These are phyloP conservation scores for Ceriops zippeliana DNA, from an alignment of 345 rosid species.

Conservation along the genomic window DNA sequence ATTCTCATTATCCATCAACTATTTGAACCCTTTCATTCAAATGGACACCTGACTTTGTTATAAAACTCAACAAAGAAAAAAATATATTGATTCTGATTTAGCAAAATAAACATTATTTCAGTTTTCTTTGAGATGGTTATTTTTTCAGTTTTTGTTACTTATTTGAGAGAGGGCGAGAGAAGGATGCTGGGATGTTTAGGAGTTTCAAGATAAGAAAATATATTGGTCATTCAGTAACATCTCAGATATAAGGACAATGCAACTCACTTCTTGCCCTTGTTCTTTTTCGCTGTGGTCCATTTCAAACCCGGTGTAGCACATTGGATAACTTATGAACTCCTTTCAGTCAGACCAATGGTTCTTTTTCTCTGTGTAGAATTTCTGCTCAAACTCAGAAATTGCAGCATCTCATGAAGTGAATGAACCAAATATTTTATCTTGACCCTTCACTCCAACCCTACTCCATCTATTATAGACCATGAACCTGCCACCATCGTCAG, in stretches of 20 bases:
- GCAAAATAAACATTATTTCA: background rate
- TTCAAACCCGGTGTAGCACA: slow-evolving; percentile 67
- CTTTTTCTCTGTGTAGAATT: slow-evolving; percentile 66
- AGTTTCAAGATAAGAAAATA: background rate
- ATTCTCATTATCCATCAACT: background rate
- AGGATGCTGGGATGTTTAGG: no score
- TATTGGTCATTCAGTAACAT: slow-evolving; percentile 1
- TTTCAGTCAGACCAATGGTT: slow-evolving; percentile 60
- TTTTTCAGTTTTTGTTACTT: no score
- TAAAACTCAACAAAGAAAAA: background rate
- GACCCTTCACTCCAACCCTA: slow-evolving; percentile 87
- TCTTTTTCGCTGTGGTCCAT: slow-evolving; percentile 69
- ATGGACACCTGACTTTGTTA: background rate
- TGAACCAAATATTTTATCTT: slow-evolving; percentile 68
- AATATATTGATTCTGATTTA: background rate
- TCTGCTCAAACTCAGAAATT: slow-evolving; percentile 47
- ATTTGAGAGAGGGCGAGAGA: no score
- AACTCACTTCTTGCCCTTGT: slow-evolving; percentile 52
- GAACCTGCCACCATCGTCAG: slow-evolving; percentile 60
- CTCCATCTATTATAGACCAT: slow-evolving; percentile 84
- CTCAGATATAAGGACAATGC: slow-evolving; percentile 3
- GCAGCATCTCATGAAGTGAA: slow-evolving; percentile 49
- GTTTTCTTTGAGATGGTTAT: no score
- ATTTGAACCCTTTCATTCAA: background rate
- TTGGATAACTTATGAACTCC: slow-evolving; percentile 51